These are phyloP conservation scores for Pseudonitzschia pungens DNA, from an alignment of 108 stramenopile genomes.

Conservation along the genomic window DNA sequence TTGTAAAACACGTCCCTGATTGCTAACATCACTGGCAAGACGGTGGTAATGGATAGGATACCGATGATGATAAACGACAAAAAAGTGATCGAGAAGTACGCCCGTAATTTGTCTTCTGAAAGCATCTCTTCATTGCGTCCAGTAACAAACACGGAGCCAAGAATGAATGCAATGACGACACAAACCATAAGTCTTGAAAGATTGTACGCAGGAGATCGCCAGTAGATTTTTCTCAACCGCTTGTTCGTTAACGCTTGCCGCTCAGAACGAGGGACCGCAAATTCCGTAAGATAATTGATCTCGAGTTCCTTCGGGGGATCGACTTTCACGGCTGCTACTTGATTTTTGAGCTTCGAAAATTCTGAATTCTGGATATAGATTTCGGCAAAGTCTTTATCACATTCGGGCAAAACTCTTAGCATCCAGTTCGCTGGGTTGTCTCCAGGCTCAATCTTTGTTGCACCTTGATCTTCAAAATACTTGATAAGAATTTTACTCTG, in stretches of 20 bases:
- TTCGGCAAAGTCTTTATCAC: slow-evolving; percentile 46
- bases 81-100: slow-evolving; percentile 41
- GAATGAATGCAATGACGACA: slow-evolving; percentile 55
- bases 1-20: slow-evolving; percentile 75
- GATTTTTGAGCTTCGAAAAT: slow-evolving; percentile 17
- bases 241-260: slow-evolving; percentile 39
- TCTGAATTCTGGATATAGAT: slow-evolving; percentile 27
- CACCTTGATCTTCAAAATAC: slow-evolving; percentile 65
- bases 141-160: slow-evolving; percentile 59
- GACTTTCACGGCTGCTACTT: slow-evolving; percentile 17
- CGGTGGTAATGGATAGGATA: slow-evolving; percentile 51
- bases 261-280: slow-evolving; percentile 33
- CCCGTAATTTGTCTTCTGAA: slow-evolving; percentile 41
- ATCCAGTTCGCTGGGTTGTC: slow-evolving; percentile 83
- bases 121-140: slow-evolving; percentile 24
- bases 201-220: slow-evolving; percentile 79
- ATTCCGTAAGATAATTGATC: slow-evolving; percentile 39
- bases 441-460: slow-evolving; percentile 52
- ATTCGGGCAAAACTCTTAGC: slow-evolving; percentile 38
- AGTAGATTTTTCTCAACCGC: slow-evolving; percentile 55
- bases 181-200: slow-evolving; percentile 57
- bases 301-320: slow-evolving; percentile 30
- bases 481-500: slow-evolving; percentile 48
- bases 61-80: slow-evolving; percentile 63
- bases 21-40: slow-evolving; percentile 67